phyloP scores from a whole-genome alignment of 1,139 yeast species.

The Saccharomyces hybrid region DNA sequence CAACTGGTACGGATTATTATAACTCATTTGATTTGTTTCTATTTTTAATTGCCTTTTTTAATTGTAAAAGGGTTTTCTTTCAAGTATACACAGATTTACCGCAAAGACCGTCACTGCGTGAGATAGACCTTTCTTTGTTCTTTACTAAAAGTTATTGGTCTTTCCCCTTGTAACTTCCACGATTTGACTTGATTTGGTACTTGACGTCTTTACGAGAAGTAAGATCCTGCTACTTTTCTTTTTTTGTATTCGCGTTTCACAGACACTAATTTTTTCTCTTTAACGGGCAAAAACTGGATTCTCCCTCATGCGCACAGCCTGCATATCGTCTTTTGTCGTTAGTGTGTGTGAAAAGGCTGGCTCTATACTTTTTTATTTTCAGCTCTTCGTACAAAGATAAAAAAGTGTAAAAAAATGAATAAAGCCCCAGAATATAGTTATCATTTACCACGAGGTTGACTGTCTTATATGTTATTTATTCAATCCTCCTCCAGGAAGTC shows the following conservation, averaged over 20 bases:
- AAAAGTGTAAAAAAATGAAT: not conserved
- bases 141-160: not conserved
- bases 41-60: not conserved
- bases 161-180: not conserved
- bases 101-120: not conserved
- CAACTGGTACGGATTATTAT: slow-evolving; percentile 13
- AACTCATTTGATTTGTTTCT: slow-evolving; percentile 10
- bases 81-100: not conserved
- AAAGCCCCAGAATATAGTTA: too few species aligned
- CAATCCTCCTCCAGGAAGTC: slow-evolving; percentile 16
- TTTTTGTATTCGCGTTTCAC: slow-evolving; percentile 1
- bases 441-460: not conserved
- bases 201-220: not conserved
- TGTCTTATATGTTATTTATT: not conserved
- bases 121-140: not conserved
- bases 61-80: not conserved
- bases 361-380: not conserved
- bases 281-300: not conserved
- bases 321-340: not conserved
- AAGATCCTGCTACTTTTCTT: not conserved
- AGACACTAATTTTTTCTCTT: slow-evolving; percentile 1
- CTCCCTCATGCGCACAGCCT: not conserved
- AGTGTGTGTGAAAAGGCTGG: not conserved
- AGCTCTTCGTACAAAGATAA: not conserved
- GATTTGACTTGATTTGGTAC: not conserved